Evolutionary conservation across 768 basidiomycete species (phyloP).

Genomic region (Leccinum broughii): DNA sequence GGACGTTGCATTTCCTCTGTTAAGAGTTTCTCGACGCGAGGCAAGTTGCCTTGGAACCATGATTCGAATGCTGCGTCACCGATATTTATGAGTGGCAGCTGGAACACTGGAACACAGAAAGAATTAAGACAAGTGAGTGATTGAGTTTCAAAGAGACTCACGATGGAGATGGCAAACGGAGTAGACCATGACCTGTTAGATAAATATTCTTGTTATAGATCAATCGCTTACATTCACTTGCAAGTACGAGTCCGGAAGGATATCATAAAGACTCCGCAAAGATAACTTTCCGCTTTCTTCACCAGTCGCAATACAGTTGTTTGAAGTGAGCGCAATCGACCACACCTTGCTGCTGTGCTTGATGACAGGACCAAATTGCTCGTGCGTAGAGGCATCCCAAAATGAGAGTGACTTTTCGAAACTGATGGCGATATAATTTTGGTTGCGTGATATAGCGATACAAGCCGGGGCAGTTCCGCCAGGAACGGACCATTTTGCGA

Average conservation of each 20-base stretch:
- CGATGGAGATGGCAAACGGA: neutral
- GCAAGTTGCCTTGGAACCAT: neutral
- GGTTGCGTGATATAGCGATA: neutral
- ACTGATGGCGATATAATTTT: neutral
- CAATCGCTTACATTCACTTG: neutral
- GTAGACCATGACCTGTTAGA: neutral
- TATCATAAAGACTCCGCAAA: neutral
- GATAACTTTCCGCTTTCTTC: neutral
- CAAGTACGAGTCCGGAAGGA: neutral
- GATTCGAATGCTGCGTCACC: no score
- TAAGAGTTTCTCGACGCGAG: neutral
- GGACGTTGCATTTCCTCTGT: neutral
- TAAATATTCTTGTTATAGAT: no score
- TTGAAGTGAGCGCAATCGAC: neutral
- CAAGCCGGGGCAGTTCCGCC: neutral
- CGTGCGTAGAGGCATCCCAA: neutral
- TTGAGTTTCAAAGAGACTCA: neutral
- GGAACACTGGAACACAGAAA: no score
- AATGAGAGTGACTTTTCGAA: neutral
- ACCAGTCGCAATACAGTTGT: neutral
- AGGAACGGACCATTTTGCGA: neutral
- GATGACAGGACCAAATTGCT: slow-evolving; percentile 1
- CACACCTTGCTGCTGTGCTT: neutral
- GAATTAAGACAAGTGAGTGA: neutral
- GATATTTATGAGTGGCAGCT: no score